Conservation (phyloP, 116 monocot genomes). For the Papilionanthe hybrid region DNA sequence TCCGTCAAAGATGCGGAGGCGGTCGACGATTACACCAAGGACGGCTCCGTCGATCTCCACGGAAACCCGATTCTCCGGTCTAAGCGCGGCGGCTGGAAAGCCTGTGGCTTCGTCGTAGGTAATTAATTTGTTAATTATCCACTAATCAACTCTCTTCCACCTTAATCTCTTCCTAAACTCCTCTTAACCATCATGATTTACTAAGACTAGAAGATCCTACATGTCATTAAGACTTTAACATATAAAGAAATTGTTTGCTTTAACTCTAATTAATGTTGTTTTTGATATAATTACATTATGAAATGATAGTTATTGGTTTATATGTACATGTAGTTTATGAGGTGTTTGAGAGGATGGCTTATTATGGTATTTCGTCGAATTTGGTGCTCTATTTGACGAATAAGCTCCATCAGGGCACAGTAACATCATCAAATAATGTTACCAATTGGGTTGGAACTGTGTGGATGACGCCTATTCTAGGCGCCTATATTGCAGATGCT, state of each 20-base stretch:
- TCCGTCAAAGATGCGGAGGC: background rate
- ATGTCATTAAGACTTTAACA: no score
- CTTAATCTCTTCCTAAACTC: background rate
- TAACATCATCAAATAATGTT: conserved; percentile 16
- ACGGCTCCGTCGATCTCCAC: conserved; percentile 71
- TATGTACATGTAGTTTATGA: background rate
- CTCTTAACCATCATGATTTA: background rate
- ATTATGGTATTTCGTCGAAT: conserved; percentile 18
- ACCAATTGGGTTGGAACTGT: conserved; percentile 21
- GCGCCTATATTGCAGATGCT: background rate
- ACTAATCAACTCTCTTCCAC: background rate
- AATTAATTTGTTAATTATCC: background rate
- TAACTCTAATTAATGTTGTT: no score
- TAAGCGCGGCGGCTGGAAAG: conserved; percentile 74
- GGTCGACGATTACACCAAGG: conserved; percentile 46
- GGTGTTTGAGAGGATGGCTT: conserved; percentile 20
- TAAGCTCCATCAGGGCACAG: conserved; percentile 21
- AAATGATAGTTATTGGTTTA: background rate
- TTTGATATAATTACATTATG: no score
- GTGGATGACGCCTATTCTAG: conserved; percentile 10
- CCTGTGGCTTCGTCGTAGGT: conserved; percentile 85
- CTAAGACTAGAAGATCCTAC: background rate
- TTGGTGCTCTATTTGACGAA: conserved; percentile 15
- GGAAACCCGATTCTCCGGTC: conserved; percentile 62
- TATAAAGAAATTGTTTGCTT: no score